Percentiles rank a stretch among this genome's conserved stretches.
Evolutionary conservation across 768 basidiomycete genomes (phyloP).

Genomic region (Russula virescens): DNA sequence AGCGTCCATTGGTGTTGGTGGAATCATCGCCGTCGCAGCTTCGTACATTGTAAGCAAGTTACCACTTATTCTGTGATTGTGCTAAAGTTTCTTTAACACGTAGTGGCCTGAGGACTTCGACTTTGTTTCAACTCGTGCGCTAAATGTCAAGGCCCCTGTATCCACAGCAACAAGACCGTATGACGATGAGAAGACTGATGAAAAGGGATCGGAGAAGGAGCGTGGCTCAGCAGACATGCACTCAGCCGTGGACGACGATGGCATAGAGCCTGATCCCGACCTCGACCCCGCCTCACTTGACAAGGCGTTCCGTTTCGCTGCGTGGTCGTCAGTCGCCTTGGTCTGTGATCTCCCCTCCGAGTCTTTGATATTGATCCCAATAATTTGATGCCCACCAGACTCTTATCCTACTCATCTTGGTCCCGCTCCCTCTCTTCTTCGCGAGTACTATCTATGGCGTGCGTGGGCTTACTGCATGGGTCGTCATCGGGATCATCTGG

Average conservation of each 20-base stretch:
- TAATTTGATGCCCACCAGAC: conserved; percentile 35
- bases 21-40: conserved; percentile 58
- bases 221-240: conserved; percentile 23
- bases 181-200: conserved; percentile 30
- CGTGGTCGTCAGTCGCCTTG: conserved; percentile 61
- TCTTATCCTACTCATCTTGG: conserved; percentile 59
- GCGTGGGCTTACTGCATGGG: conserved; percentile 70
- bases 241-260: conserved; percentile 29
- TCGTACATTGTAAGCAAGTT: conserved; percentile 53
- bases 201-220: conserved; percentile 37
- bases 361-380: conserved; percentile 1
- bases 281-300: conserved; percentile 59
- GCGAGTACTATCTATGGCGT: conserved; percentile 65
- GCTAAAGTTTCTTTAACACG: background rate
- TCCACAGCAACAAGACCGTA: conserved; percentile 18
- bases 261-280: conserved; percentile 41
- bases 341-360: conserved; percentile 35
- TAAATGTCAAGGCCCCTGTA: conserved; percentile 45
- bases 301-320: conserved; percentile 78
- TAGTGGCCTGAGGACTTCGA: conserved; percentile 81
- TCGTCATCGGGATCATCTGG: conserved; percentile 79
- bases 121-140: conserved; percentile 71
- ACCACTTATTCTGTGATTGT: background rate
- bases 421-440: conserved; percentile 86
- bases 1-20: conserved; percentile 77